Evolutionary conservation across 2,329 filamentous ascomycete genomes (phyloP).

Genomic region (Aspergillus ibericus): DNA sequence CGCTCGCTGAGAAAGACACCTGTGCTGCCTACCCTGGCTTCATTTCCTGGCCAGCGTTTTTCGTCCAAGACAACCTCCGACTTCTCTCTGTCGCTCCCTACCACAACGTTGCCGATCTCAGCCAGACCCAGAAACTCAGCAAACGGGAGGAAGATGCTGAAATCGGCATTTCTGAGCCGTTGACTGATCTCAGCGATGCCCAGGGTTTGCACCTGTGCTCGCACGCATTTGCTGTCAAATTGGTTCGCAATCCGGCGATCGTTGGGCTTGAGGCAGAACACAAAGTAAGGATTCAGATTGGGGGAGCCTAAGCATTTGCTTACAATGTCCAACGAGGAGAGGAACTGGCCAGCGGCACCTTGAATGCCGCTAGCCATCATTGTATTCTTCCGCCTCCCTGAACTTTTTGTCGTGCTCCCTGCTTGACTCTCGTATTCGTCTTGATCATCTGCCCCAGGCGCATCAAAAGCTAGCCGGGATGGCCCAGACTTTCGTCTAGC

Average conservation of each 20-base stretch:
- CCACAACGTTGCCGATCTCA: constrained; percentile 78
- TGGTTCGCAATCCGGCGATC: constrained; percentile 96
- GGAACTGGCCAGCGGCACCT: constrained; percentile 88
- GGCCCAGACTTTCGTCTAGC: constrained; percentile 72
- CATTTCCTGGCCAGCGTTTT: constrained; percentile 87
- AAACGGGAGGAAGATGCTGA: constrained; percentile 93
- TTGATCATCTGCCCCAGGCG: constrained; percentile 38
- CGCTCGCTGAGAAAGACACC: constrained; percentile 94
- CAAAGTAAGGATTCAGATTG: constrained; percentile 89
- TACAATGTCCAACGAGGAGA: constrained; percentile 85
- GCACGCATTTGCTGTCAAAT: constrained; percentile 97
- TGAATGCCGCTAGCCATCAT: constrained; percentile 57
- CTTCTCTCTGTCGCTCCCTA: constrained; percentile 91
- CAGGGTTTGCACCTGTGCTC: constrained; percentile 89
- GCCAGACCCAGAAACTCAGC: constrained; percentile 89
- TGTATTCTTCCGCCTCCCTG: constrained; percentile 38
- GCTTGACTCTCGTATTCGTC: constrained; percentile 40
- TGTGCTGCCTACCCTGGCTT: constrained; percentile 85
- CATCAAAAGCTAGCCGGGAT: constrained; percentile 43
- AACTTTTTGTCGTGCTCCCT: constrained; percentile 30
- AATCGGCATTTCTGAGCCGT: constrained; percentile 86
- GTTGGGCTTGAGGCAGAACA: constrained; percentile 97
- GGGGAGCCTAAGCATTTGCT: constrained; percentile 79
- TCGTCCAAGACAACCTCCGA: constrained; percentile 88
- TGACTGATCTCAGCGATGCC: constrained; percentile 97